Evolutionary conservation across 306 rosid species (phyloP).

Genomic region (Castanea mollissima): DNA sequence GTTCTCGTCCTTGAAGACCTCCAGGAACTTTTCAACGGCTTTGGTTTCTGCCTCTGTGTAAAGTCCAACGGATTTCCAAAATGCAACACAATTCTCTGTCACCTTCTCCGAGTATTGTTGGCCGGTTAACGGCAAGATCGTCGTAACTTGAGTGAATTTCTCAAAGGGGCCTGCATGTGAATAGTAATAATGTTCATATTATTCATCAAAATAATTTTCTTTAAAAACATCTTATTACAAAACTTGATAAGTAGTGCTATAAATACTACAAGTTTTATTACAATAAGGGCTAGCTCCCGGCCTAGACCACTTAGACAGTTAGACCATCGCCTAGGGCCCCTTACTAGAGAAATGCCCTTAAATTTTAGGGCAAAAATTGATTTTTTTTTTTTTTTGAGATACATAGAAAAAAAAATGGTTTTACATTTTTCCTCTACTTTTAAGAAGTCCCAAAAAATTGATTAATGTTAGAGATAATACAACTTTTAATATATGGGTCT

Average conservation of each 20-base stretch:
- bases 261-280: too few species aligned
- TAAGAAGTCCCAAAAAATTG: too few species aligned
- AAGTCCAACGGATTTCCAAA: constrained; percentile 61
- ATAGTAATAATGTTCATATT: background rate
- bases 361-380: too few species aligned
- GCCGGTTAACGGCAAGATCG: constrained; percentile 51
- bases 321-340: too few species aligned
- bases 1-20: constrained; percentile 45
- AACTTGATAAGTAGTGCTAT: too few species aligned
- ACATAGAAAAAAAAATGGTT: too few species aligned
- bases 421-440: too few species aligned
- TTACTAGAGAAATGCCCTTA: rapidly evolving
- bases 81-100: constrained; percentile 56
- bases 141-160: constrained; percentile 52
- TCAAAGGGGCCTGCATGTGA: constrained; percentile 62
- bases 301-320: too few species aligned
- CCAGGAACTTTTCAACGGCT: constrained; percentile 48
- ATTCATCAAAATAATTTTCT: background rate
- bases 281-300: rapidly evolving
- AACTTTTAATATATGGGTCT: too few species aligned
- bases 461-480: too few species aligned
- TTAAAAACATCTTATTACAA: background rate
- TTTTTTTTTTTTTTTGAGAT: too few species aligned
- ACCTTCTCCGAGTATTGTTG: constrained; percentile 58
- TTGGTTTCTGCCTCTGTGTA: constrained; percentile 66